Base-by-base conservation (phyloP, 2,329 filamentous ascomycete species). In the Didymella exigua region DNA sequence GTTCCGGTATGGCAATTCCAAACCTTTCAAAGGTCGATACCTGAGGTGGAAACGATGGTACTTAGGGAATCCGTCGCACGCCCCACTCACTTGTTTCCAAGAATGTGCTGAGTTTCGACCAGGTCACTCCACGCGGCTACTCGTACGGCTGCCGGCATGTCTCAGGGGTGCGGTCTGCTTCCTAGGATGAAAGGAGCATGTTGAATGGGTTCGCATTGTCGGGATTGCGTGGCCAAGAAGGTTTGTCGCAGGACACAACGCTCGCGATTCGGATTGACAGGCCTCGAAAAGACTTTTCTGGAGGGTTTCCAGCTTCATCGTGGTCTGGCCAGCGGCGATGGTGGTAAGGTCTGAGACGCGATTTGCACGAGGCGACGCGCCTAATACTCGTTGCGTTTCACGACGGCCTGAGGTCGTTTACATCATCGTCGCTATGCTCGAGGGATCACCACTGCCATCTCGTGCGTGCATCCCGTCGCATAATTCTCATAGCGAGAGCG, bases 321-420 rank as follows among this genome's bases (percentile, higher is more conserved):
- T 54, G 60, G 73, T 73, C 64, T 72, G 71, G 72, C 59, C 62
- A 68, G 63, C 58, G 63, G 67, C 69, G 56, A 58, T 57, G 60
- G 50, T 61, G 53, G 52, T 63, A 58, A 59, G 54, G 58, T 62
- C 62, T 75, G 72, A 72, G 61, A 75, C 73, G 65, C 60, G 59
- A 62, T 47, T 48, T 67, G 71, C 67, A 55, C 53, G 63, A 69
- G 65, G 54, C 50, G 58, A 56, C 49, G 18, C 55, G 54, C 57
- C 61, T 69, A 67, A 68, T 46, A 73, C 70, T 33, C 44, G 61
- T 26, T 29, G 45, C 38, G 71, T 74, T 73, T 74, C 70, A 73
- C 37, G 23, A 42, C n/a, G 24, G 16, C 41, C 36, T 42, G 19
- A n/a, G 30, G 13, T 19, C 40, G 16, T 31, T 37, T 36, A 30